Percentiles rank a stretch among this genome's conserved stretches.
Conservation (phyloP, 2,329 filamentous ascomycete species). For the Botrytis deweyae region DNA sequence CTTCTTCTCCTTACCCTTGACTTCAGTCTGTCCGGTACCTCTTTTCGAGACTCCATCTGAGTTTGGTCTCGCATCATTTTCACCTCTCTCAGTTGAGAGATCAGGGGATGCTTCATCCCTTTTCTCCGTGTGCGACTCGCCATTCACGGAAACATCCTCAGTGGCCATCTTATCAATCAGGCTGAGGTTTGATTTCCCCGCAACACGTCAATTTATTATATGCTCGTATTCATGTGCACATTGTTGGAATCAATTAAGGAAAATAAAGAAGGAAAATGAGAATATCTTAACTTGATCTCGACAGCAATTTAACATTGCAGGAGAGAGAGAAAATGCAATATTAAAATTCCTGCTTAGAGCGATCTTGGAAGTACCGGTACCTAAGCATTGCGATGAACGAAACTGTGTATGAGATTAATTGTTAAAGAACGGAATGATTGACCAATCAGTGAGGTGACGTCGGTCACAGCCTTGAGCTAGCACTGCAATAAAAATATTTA, state of each 20-base stretch:
- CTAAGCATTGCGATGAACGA: not conserved
- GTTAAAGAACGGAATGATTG: not conserved
- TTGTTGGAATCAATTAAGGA: not conserved
- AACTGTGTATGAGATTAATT: not conserved
- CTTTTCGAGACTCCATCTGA: slow-evolving; percentile 1
- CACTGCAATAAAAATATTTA: not conserved
- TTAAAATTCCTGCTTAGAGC: not conserved
- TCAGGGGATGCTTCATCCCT: not conserved
- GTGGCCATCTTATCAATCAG: slow-evolving; percentile 6
- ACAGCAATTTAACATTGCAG: not conserved
- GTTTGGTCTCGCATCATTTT: slow-evolving; percentile 14
- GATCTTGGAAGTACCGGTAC: not conserved
- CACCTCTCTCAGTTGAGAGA: not conserved
- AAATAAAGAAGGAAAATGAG: not conserved
- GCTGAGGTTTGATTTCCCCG: not conserved
- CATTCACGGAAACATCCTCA: not conserved
- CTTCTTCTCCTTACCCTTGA: slow-evolving; percentile 24
- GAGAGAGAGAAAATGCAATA: not conserved
- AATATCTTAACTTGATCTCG: not conserved
- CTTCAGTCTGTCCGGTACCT: slow-evolving; percentile 2
- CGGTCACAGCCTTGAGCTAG: not conserved
- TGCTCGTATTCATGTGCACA: slow-evolving; percentile 8
- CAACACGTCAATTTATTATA: not conserved
- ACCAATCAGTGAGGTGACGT: not conserved
- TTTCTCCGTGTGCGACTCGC: slow-evolving; percentile 6